Evolutionary conservation across 2,329 filamentous ascomycete species (phyloP).

Genomic region (Ophiosphaerella korrae): DNA sequence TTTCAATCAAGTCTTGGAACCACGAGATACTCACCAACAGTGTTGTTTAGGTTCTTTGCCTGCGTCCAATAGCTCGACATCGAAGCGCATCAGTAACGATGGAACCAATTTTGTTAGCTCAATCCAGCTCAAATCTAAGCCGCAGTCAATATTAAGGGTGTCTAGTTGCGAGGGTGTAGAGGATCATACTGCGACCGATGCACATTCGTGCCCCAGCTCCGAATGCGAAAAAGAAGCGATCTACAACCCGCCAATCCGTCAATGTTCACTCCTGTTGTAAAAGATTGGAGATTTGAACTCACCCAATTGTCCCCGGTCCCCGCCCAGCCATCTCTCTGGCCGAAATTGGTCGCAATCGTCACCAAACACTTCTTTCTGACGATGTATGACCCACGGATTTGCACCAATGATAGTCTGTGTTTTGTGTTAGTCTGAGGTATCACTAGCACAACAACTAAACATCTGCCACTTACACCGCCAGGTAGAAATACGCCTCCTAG

Average conservation of each 20-base stretch:
- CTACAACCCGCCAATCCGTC: background rate
- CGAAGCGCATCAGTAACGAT: conserved; percentile 42
- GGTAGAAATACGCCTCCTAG: conserved; percentile 16
- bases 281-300: background rate
- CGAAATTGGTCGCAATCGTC: conserved; percentile 18
- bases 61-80: conserved; percentile 39
- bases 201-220: conserved; percentile 13
- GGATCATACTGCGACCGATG: conserved; percentile 14
- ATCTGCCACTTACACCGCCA: conserved; percentile 7
- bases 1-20: background rate
- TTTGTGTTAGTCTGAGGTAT: background rate
- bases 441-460: too few relatives aligned
- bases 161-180: background rate
- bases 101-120: conserved; percentile 44
- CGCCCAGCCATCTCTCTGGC: conserved; percentile 20
- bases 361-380: conserved; percentile 17
- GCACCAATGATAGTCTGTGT: conserved; percentile 14
- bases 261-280: too few relatives aligned
- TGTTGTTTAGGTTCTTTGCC: conserved; percentile 5
- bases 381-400: conserved; percentile 22
- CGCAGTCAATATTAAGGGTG: background rate
- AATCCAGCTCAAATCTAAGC: conserved; percentile 32
- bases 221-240: conserved; percentile 18
- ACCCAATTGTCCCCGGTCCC: conserved; percentile 12
- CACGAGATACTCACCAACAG: conserved; percentile 3